Evolutionary conservation across 495 filamentous ascomycete genomes (phyloP).

Genomic region (Tuber melanosporum): DNA sequence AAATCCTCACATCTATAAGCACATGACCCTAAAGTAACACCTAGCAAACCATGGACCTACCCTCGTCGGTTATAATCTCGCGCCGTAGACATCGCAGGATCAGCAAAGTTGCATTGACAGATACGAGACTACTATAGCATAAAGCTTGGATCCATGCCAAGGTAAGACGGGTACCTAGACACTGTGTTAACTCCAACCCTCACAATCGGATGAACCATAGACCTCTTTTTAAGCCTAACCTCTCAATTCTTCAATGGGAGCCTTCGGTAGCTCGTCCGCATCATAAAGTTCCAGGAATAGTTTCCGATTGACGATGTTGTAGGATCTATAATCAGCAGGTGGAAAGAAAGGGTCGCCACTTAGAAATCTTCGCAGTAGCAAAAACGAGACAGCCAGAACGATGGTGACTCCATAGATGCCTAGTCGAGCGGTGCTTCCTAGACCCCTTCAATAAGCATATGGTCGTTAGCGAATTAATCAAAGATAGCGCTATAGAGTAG

Average conservation of each 20-base stretch:
- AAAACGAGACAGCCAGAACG: not conserved
- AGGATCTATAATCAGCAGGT: not conserved
- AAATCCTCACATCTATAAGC: not conserved
- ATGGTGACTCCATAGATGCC: slow-evolving; percentile 13
- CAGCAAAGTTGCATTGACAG: slow-evolving; percentile 2
- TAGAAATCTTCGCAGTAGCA: not conserved
- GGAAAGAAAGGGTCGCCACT: slow-evolving; percentile 1
- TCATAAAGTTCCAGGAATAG: slow-evolving; percentile 37
- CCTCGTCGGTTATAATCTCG: not conserved
- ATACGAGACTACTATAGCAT: slow-evolving; percentile 5
- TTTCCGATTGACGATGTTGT: slow-evolving; percentile 31
- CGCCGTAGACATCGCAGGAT: not conserved
- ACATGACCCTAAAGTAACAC: not conserved
- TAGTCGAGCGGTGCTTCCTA: slow-evolving; percentile 10
- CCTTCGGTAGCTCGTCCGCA: slow-evolving; percentile 28
- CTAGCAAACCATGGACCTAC: not conserved
- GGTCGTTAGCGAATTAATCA: not conserved
- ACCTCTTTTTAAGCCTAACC: not conserved
- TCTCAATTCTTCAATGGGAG: slow-evolving; percentile 27
- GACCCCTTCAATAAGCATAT: slow-evolving; percentile 8
- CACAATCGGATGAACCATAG: not conserved
- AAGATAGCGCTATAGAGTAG: not conserved
- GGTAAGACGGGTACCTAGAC: slow-evolving; percentile 14
- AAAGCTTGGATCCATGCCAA: slow-evolving; percentile 7
- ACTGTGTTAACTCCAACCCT: not conserved